Conservation (phyloP, 192 early-diverging fungal species). For the Podila clonocystis region DNA sequence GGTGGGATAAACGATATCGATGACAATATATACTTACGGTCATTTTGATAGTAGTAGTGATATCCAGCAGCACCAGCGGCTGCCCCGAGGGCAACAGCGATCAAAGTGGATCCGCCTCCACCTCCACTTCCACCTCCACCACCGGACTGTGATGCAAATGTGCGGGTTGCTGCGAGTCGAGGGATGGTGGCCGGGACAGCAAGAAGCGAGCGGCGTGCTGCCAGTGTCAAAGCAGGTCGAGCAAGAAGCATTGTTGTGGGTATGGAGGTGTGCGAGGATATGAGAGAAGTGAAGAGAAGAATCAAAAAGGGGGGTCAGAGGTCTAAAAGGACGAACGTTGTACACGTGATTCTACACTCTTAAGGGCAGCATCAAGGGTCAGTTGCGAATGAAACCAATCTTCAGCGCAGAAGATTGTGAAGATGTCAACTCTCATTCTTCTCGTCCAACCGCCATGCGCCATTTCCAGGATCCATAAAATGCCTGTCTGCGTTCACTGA, state of each 20-base stretch:
- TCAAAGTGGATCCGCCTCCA: slow-evolving; percentile 9
- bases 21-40: slow-evolving; percentile 28
- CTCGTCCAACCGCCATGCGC: too few species aligned
- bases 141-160: slow-evolving; percentile 9
- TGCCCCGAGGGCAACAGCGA: slow-evolving; percentile 15
- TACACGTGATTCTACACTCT: too few species aligned
- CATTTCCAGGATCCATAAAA: too few species aligned
- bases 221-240: slow-evolving; percentile 17
- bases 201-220: slow-evolving; percentile 26
- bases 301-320: too few species aligned
- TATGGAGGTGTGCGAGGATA: too few species aligned
- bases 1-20: too few species aligned
- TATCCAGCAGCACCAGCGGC: slow-evolving; percentile 45
- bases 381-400: too few species aligned
- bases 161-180: slow-evolving; percentile 15
- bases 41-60: slow-evolving; percentile 21
- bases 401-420: too few species aligned
- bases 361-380: too few species aligned
- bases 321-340: too few species aligned
- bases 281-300: neutral
- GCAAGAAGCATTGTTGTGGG: neutral
- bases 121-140: slow-evolving; percentile 15
- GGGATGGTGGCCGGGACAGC: slow-evolving; percentile 17
- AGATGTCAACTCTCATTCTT: too few species aligned
- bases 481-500: neutral